Percentiles rank a stretch among this genome's conserved stretches.
Conservation (phyloP, 306 rosid genomes). For the Castanopsis chinensis region DNA sequence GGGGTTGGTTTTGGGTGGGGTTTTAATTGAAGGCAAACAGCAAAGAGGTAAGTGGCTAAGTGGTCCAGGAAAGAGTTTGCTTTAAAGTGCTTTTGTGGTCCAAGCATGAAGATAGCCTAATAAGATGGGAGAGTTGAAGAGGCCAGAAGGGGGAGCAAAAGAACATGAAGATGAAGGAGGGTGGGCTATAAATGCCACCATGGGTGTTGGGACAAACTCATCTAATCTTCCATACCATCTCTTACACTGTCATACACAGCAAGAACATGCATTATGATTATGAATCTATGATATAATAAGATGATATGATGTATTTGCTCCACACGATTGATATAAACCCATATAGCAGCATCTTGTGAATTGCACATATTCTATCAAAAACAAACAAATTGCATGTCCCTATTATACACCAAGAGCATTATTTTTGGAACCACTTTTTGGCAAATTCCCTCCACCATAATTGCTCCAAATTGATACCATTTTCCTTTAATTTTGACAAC, state of each 20-base stretch:
- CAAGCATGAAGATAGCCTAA: constrained; percentile 26
- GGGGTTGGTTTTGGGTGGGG: neutral
- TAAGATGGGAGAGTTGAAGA: neutral
- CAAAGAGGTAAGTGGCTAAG: constrained; percentile 35
- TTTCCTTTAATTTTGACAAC: neutral
- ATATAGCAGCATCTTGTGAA: constrained; percentile 5
- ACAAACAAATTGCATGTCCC: constrained; percentile 7
- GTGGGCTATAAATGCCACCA: constrained; percentile 21
- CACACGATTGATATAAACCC: neutral
- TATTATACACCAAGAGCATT: constrained; percentile 20
- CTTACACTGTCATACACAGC: neutral
- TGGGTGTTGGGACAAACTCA: constrained; percentile 26
- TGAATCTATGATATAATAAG: neutral
- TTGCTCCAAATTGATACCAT: constrained; percentile 20
- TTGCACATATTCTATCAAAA: constrained; percentile 12
- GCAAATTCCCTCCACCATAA: constrained; percentile 21
- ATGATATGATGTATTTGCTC: neutral
- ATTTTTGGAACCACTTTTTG: constrained; percentile 16
- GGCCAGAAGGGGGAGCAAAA: neutral
- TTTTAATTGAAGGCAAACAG: constrained; percentile 2
- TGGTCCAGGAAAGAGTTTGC: constrained; percentile 42
- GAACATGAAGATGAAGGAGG: constrained; percentile 12
- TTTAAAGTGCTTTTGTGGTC: constrained; percentile 49
- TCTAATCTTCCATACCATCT: constrained; percentile 7
- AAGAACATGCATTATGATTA: neutral